Base-by-base conservation (phyloP, 176 grass and related monocot genomes). In the Bolboschoenus planiculmis region DNA sequence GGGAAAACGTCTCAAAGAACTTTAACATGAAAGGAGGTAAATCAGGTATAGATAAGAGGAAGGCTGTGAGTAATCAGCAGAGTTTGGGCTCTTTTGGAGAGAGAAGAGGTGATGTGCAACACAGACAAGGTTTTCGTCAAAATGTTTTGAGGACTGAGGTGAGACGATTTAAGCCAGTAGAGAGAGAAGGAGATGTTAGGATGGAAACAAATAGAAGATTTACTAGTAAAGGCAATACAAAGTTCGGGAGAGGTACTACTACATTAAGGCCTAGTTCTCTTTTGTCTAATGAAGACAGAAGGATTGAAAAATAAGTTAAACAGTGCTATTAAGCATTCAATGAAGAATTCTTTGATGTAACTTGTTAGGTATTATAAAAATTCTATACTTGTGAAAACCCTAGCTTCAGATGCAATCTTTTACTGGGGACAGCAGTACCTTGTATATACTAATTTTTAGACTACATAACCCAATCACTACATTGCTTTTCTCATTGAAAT, bases 371-470 rank as follows among this genome's bases (percentile, higher is more conserved):
- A 71, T 50, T 50, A 43, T 75, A 75, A 75, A 65, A 73, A 26
- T 46, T 72, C 10, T 29, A n/a, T n/a, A 26, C 68, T 46, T 73
- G 39, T 50, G 24, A 75, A 50, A 47, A 30, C 1, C 10, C 14
- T 76, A 76, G 43, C 26, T 51, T 5, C 13, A 31, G 71, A 29
- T 48, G 10, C 26, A 76, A 31, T 75, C 11, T 76, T 76, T 76
- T 30, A 10, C 43, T 30, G 26, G 11, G 24, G 44, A 76, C 21
- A 47, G 4, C 21, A 46, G 29, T 26, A 74, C 10, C 23, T 47
- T 74, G 68, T 74, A 29, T 76, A 50, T 76, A 51, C 72, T 51
- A 30, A 75, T 9, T 75, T 67, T 50, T 48, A 48, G 71, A 75
- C 72, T 18, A 31, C 7, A 16, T 76, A 15, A 31, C 5, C 13